phyloP scores from a whole-genome alignment of 2,329 filamentous ascomycete species.

The Aspergillus clavatus region DNA sequence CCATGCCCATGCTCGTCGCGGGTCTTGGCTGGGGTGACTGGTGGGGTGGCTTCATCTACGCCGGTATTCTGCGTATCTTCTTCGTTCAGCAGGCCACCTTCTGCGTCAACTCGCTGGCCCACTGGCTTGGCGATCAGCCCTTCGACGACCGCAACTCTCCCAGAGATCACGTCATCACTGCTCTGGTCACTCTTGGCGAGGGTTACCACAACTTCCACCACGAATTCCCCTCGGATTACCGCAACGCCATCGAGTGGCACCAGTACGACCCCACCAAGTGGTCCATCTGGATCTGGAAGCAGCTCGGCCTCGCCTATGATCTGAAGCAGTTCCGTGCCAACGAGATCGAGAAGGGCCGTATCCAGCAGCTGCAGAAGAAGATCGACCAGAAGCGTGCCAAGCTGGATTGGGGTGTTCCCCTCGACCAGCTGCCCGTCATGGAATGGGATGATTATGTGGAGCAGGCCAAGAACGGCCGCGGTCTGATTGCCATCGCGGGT shows the following conservation, averaged over 20 bases:
- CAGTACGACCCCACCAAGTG: slow-evolving; percentile 93
- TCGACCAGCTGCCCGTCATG: slow-evolving; percentile 80
- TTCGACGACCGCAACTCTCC: slow-evolving; percentile 91
- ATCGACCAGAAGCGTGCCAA: slow-evolving; percentile 77
- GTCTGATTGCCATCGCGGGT: slow-evolving; percentile 71
- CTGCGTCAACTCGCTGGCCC: slow-evolving; percentile 85
- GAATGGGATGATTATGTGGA: slow-evolving; percentile 82
- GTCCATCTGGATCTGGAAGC: slow-evolving; percentile 80
- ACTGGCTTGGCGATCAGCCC: slow-evolving; percentile 88
- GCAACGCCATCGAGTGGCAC: slow-evolving; percentile 85
- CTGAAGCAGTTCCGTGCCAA: slow-evolving; percentile 88
- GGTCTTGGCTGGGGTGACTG: slow-evolving; percentile 78
- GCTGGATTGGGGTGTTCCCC: slow-evolving; percentile 80
- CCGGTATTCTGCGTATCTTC: slow-evolving; percentile 79
- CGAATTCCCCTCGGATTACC: slow-evolving; percentile 90
- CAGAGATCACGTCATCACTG: slow-evolving; percentile 81
- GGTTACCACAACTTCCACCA: slow-evolving; percentile 96
- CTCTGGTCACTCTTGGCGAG: slow-evolving; percentile 77
- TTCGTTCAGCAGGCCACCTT: slow-evolving; percentile 90
- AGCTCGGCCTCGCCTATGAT: slow-evolving; percentile 76
- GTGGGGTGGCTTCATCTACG: slow-evolving; percentile 77
- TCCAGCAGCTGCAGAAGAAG: slow-evolving; percentile 90
- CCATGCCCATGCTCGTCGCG: slow-evolving; percentile 69
- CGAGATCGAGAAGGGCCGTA: slow-evolving; percentile 86
- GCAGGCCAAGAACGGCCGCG: slow-evolving; percentile 71